phyloP scores from a whole-genome alignment of 2,329 filamentous ascomycete genomes.

The Alternaria dauci region DNA sequence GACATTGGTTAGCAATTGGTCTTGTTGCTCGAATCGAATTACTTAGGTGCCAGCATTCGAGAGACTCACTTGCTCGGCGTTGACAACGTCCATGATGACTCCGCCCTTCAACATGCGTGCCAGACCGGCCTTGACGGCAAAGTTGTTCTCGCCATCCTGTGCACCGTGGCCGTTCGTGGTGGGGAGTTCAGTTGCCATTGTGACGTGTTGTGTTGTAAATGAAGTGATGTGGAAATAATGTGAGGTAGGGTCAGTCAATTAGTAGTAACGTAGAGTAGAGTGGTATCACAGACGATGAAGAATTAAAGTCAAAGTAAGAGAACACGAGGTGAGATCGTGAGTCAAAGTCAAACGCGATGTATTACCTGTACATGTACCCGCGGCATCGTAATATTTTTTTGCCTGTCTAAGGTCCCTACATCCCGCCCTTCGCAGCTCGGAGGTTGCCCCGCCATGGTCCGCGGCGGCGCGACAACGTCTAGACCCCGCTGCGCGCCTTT shows the following conservation, averaged over 20 bases:
- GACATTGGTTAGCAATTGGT: constrained; percentile 19
- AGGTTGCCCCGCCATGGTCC: constrained; percentile 26
- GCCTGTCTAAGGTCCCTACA: constrained; percentile 27
- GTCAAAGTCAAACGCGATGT: constrained; percentile 31
- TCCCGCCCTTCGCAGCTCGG: constrained; percentile 24
- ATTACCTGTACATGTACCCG: constrained; percentile 33
- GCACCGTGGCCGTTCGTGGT: constrained; percentile 55
- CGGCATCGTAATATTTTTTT: constrained; percentile 43
- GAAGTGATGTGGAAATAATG: background rate
- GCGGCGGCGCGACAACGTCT: constrained; percentile 16
- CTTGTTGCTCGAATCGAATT: background rate
- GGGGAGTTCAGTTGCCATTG: constrained; percentile 60
- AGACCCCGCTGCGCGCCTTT: constrained; percentile 31
- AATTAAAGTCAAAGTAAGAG: constrained; percentile 4
- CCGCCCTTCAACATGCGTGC: constrained; percentile 99
- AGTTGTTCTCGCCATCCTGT: constrained; percentile 64
- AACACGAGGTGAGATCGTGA: constrained; percentile 21
- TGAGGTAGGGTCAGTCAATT: background rate
- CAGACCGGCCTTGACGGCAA: constrained; percentile 92
- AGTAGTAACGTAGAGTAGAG: constrained; percentile 6
- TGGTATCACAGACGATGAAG: background rate
- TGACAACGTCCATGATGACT: constrained; percentile 99
- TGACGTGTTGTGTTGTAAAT: constrained; percentile 8
- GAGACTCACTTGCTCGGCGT: constrained; percentile 74
- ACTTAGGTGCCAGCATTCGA: background rate